Conservation (phyloP, 495 filamentous ascomycete species). For the Penicillium samsonianum region DNA sequence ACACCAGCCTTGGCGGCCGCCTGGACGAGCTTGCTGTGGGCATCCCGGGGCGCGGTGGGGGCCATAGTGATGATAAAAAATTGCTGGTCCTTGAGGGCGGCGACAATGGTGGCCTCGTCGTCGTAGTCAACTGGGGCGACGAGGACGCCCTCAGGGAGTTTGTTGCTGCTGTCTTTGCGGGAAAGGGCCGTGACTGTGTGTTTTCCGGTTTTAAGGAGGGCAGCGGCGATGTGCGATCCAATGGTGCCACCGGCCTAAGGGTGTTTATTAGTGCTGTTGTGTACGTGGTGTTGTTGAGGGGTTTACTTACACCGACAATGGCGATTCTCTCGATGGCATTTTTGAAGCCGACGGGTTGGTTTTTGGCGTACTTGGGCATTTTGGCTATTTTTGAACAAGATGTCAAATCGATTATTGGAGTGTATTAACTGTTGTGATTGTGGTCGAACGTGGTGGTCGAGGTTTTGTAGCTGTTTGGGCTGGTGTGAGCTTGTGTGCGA, state of each 20-base stretch:
- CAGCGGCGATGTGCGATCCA: slow-evolving; percentile 53
- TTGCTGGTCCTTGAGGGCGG: slow-evolving; percentile 54
- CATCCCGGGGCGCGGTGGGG: slow-evolving; percentile 43
- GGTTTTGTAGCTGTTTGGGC: too few relatives aligned
- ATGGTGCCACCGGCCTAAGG: slow-evolving; percentile 59
- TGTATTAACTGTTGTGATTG: slow-evolving; percentile 11
- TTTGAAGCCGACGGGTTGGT: slow-evolving; percentile 39
- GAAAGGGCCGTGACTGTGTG: slow-evolving; percentile 58
- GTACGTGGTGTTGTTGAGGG: slow-evolving; percentile 1
- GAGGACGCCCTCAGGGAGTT: slow-evolving; percentile 46
- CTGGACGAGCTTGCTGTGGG: slow-evolving; percentile 54
- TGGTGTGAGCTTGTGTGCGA: too few relatives aligned
- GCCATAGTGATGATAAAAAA: slow-evolving; percentile 62
- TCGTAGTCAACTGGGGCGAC: slow-evolving; percentile 51
- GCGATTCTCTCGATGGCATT: slow-evolving; percentile 50
- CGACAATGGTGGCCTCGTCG: slow-evolving; percentile 45
- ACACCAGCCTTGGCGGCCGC: slow-evolving; percentile 65
- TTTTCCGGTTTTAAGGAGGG: slow-evolving; percentile 51
- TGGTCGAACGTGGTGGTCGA: not conserved
- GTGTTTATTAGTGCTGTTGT: slow-evolving; percentile 19
- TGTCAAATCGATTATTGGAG: not conserved
- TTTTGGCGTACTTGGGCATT: slow-evolving; percentile 37
- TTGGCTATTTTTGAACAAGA: not conserved
- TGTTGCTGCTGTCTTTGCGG: slow-evolving; percentile 46
- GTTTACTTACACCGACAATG: slow-evolving; percentile 48